Evolutionary conservation across 176 grass and related monocot species (phyloP).

Genomic region (Poa pratensis): DNA sequence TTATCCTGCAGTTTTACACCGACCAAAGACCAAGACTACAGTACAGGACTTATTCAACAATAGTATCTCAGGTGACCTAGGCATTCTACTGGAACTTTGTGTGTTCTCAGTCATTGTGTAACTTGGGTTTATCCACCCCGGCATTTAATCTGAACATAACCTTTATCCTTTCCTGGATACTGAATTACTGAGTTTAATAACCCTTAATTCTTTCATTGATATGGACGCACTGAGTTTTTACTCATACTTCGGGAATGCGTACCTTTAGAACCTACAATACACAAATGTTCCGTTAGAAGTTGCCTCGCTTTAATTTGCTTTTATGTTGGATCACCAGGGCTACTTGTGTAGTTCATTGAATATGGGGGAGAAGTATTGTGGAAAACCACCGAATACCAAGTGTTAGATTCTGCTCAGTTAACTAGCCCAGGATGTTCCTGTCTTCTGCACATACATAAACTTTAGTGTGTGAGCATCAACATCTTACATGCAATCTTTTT

Average conservation of each 20-base stretch:
- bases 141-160: not conserved
- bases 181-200: constrained; percentile 3
- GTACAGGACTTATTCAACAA: too few species aligned
- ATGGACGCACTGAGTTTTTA: constrained; percentile 1
- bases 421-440: not conserved
- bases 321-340: not conserved
- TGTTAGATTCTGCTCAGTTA: constrained; percentile 6
- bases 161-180: not conserved
- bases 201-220: not conserved
- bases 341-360: not conserved
- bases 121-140: not conserved
- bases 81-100: not conserved
- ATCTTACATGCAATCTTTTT: not conserved
- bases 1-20: too few species aligned
- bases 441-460: not conserved
- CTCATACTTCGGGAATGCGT: not conserved
- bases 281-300: not conserved
- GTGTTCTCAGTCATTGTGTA: constrained; percentile 34
- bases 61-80: constrained; percentile 79
- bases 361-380: not conserved
- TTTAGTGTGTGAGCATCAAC: not conserved
- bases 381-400: not conserved
- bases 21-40: too few species aligned
- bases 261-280: not conserved
- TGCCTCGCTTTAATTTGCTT: not conserved